Evolutionary conservation across 805 yeast species (phyloP).

Genomic region (Starmerella kuoi): DNA sequence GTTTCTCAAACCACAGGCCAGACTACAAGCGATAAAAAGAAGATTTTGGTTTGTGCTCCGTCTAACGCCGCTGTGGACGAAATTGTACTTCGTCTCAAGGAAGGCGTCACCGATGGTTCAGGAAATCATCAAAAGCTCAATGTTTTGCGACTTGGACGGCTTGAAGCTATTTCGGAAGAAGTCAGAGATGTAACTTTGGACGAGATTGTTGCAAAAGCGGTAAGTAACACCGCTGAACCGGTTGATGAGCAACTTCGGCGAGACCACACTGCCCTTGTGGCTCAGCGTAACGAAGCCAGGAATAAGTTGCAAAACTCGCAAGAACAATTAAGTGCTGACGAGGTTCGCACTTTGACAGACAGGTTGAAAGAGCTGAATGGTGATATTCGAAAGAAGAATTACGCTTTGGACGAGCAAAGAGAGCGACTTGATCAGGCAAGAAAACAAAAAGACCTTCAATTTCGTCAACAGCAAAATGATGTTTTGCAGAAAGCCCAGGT

Average conservation of each 20-base stretch:
- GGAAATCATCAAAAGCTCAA: conserved; percentile 24
- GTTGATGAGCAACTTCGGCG: conserved; percentile 32
- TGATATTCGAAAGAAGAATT: conserved; percentile 56
- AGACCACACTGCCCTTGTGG: conserved; percentile 37
- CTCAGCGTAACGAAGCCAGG: conserved; percentile 42
- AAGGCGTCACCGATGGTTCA: conserved; percentile 44
- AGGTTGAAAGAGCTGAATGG: conserved; percentile 47
- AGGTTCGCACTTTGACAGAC: conserved; percentile 28
- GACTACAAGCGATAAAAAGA: conserved; percentile 27
- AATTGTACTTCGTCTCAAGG: conserved; percentile 64
- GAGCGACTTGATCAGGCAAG: conserved; percentile 56
- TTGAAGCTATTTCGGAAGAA: conserved; percentile 73
- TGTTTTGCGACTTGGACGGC: conserved; percentile 74
- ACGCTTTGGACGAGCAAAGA: conserved; percentile 63
- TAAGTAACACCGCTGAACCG: conserved; percentile 32
- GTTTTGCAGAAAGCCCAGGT: conserved; percentile 66
- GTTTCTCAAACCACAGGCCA: background rate
- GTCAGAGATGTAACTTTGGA: conserved; percentile 78
- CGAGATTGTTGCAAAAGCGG: conserved; percentile 52
- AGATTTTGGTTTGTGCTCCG: conserved; percentile 88
- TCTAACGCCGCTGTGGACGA: conserved; percentile 99
- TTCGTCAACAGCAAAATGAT: conserved; percentile 60
- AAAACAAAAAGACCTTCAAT: conserved; percentile 66
- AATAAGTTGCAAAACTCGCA: conserved; percentile 27
- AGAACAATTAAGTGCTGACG: conserved; percentile 20